phyloP scores from a whole-genome alignment of 805 yeast species.

The Tanozyma kutaoensis region DNA sequence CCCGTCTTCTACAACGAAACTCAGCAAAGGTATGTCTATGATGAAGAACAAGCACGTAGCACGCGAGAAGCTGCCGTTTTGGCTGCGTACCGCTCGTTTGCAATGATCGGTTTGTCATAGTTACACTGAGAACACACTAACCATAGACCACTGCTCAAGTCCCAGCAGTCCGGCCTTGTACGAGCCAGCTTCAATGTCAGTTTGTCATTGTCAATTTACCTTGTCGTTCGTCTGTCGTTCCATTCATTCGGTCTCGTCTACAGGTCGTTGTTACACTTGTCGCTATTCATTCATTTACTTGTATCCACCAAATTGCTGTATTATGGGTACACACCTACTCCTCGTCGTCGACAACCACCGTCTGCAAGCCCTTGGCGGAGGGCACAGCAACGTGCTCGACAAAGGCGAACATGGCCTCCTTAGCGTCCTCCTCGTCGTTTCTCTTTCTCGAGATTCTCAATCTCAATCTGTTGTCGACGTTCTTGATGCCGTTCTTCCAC shows the following conservation, averaged over 20 bases:
- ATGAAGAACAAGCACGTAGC: not conserved
- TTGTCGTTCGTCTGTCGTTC: not conserved
- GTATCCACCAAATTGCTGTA: slow-evolving; percentile 1
- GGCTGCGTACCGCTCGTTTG: slow-evolving; percentile 25
- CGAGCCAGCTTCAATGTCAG: not conserved
- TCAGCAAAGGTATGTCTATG: not conserved
- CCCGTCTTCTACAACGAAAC: not conserved
- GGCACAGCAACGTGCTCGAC: slow-evolving; percentile 97
- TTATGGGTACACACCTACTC: slow-evolving; percentile 15
- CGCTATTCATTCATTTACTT: slow-evolving; percentile 1
- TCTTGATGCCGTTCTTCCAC: slow-evolving; percentile 99
- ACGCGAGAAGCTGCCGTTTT: slow-evolving; percentile 10
- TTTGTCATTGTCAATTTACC: not conserved
- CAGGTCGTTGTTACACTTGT: not conserved
- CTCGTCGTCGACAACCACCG: slow-evolving; percentile 89
- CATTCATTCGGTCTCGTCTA: not conserved
- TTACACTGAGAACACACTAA: slow-evolving; percentile 50
- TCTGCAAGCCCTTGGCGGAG: slow-evolving; percentile 92
- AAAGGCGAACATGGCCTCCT: slow-evolving; percentile 92
- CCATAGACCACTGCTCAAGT: not conserved
- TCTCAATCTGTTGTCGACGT: slow-evolving; percentile 97
- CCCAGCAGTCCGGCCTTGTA: not conserved
- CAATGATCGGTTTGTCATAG: slow-evolving; percentile 70
- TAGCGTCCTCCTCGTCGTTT: slow-evolving; percentile 99
- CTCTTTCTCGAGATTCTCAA: slow-evolving; percentile 98